Conservation (phyloP, 768 basidiomycete species). For the Tricholoma saponaceum region DNA sequence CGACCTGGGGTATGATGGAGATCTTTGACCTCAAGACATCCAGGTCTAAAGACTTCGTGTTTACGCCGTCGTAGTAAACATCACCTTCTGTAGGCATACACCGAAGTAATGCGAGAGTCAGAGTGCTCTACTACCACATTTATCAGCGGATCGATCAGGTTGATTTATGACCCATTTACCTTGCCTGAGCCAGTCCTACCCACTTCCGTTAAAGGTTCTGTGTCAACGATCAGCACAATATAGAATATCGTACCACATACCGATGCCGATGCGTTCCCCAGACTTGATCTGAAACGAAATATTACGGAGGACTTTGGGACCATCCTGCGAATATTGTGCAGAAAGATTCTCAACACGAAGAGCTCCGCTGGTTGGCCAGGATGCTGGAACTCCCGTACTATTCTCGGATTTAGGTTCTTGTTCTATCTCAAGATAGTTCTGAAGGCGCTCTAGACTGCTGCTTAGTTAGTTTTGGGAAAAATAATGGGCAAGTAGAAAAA, state of each 20-base stretch:
- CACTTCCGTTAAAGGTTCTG: too few relatives aligned
- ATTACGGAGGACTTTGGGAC: constrained; percentile 50
- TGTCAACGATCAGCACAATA: too few relatives aligned
- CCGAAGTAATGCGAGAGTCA: constrained; percentile 51
- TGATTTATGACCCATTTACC: constrained; percentile 20
- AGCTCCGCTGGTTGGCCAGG: constrained; percentile 58
- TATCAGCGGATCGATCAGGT: too few relatives aligned
- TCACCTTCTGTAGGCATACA: constrained; percentile 54
- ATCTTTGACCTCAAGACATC: constrained; percentile 52
- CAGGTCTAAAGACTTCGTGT: constrained; percentile 46
- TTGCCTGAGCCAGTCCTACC: constrained; percentile 46
- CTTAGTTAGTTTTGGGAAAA: too few relatives aligned
- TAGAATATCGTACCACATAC: too few relatives aligned
- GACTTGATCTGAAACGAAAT: constrained; percentile 47
- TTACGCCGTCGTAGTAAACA: constrained; percentile 52
- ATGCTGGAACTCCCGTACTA: constrained; percentile 48
- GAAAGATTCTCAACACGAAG: constrained; percentile 45
- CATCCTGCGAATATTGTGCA: constrained; percentile 14
- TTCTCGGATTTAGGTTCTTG: constrained; percentile 41
- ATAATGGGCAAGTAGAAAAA: too few relatives aligned
- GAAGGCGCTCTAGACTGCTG: constrained; percentile 57
- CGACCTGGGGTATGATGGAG: constrained; percentile 54
- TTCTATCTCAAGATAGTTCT: constrained; percentile 55
- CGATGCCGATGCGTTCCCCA: constrained; percentile 55
- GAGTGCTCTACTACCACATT: constrained; percentile 41